phyloP scores from a whole-genome alignment of 163 green algal species.

The Chloroidium sp. region DNA sequence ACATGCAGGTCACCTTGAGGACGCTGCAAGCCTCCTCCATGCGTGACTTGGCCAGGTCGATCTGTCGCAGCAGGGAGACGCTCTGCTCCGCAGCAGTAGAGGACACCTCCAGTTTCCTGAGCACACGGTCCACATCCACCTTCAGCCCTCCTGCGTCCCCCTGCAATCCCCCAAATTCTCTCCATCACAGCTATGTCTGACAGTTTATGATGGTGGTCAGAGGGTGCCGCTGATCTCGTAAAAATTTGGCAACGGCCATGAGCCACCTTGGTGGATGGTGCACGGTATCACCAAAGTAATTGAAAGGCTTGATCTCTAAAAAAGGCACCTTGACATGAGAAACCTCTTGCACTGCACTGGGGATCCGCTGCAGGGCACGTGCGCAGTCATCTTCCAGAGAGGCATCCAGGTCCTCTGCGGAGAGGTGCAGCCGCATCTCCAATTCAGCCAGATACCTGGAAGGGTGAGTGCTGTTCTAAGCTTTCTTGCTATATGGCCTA shows the following conservation, averaged over 20 bases:
- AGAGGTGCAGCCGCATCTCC: slow-evolving; percentile 83
- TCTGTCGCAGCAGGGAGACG: slow-evolving; percentile 39
- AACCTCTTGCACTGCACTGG: slow-evolving; percentile 73
- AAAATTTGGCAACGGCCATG: no score
- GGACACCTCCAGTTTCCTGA: slow-evolving; percentile 37
- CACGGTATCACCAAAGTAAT: neutral
- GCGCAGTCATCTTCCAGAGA: slow-evolving; percentile 56
- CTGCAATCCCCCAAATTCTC: slow-evolving; percentile 14
- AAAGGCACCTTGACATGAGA: slow-evolving; percentile 38
- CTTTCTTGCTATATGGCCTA: neutral
- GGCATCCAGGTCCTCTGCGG: slow-evolving; percentile 69
- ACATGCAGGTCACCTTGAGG: slow-evolving; percentile 33
- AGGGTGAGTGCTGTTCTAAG: neutral
- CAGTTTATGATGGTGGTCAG: no score
- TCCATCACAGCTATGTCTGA: no score
- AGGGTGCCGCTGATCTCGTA: no score
- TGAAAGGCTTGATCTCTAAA: neutral
- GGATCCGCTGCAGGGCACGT: slow-evolving; percentile 65
- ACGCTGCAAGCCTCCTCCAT: slow-evolving; percentile 76
- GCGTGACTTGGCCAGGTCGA: slow-evolving; percentile 67
- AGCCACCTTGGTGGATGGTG: no score
- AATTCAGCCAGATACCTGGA: slow-evolving; percentile 67
- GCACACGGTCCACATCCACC: slow-evolving; percentile 37
- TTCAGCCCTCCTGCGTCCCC: slow-evolving; percentile 34
- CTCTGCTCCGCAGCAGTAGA: slow-evolving; percentile 28